phyloP scores from a whole-genome alignment of 352 stramenopile species.

The Pythium volutum region DNA sequence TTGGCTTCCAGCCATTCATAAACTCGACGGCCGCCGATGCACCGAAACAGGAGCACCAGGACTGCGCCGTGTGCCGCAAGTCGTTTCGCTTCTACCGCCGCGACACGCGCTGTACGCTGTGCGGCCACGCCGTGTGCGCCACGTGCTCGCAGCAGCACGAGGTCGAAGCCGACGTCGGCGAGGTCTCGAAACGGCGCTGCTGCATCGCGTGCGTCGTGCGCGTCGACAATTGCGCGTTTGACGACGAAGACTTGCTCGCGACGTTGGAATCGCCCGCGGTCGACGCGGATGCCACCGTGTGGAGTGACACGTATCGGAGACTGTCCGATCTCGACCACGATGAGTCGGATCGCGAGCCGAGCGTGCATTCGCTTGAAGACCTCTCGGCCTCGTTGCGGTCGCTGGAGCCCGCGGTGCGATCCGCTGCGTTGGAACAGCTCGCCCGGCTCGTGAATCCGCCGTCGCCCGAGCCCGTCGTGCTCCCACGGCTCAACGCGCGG shows the following conservation, averaged over 20 bases:
- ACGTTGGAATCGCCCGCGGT: slow-evolving; percentile 44
- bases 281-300: slow-evolving; percentile 35
- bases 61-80: slow-evolving; percentile 55
- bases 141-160: slow-evolving; percentile 57
- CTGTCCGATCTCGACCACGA: too few species aligned
- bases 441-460: neutral
- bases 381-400: neutral
- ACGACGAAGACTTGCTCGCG: slow-evolving; percentile 49
- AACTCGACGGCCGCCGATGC: slow-evolving; percentile 35
- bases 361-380: slow-evolving; percentile 2
- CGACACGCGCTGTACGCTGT: slow-evolving; percentile 54
- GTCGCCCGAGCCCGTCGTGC: too few species aligned
- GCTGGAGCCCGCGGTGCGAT: neutral
- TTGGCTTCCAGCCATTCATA: slow-evolving; percentile 68
- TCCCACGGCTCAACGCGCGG: too few species aligned
- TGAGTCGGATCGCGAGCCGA: slow-evolving; percentile 15
- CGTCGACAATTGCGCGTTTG: slow-evolving; percentile 53
- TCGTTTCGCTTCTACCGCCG: slow-evolving; percentile 40
- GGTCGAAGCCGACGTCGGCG: slow-evolving; percentile 42
- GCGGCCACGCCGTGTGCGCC: slow-evolving; percentile 44
- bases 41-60: slow-evolving; percentile 22
- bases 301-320: slow-evolving; percentile 21
- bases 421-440: neutral
- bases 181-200: slow-evolving; percentile 46
- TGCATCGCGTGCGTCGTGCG: slow-evolving; percentile 56